Percentiles rank a stretch among this genome's conserved stretches.
Conservation (phyloP, 2,329 filamentous ascomycete species). For the Alternaria consortialis region DNA sequence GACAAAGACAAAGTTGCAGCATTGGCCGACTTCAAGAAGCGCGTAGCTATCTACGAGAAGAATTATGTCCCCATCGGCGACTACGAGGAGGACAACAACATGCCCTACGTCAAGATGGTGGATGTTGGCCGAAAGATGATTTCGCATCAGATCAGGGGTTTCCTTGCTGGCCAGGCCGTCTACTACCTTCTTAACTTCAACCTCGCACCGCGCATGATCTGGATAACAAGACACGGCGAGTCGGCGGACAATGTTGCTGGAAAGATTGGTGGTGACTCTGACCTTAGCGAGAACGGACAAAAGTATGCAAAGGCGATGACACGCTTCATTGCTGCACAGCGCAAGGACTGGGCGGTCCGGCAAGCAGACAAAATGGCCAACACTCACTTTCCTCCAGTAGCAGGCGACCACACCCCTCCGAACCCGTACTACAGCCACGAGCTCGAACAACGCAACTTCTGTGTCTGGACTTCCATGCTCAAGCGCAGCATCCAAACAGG, state of each 20-base stretch:
- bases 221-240: conserved; percentile 96
- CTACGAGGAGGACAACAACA: conserved; percentile 87
- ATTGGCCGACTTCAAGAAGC: conserved; percentile 88
- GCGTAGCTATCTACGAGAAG: conserved; percentile 91
- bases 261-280: conserved; percentile 90
- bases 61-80: conserved; percentile 90
- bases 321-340: conserved; percentile 82
- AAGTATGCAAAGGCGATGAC: conserved; percentile 82
- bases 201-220: conserved; percentile 91
- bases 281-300: conserved; percentile 80
- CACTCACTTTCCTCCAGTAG: conserved; percentile 85
- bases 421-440: conserved; percentile 77
- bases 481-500: conserved; percentile 88
- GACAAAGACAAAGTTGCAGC: conserved; percentile 89
- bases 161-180: conserved; percentile 89
- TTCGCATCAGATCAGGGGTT: conserved; percentile 88
- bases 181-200: conserved; percentile 98
- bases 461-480: conserved; percentile 98
- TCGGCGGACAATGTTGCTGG: conserved; percentile 86
- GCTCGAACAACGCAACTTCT: conserved; percentile 81
- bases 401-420: conserved; percentile 91
- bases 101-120: conserved; percentile 98
- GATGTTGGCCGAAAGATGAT: conserved; percentile 96
- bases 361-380: conserved; percentile 80
- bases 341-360: conserved; percentile 81